A percentile compares a stretch with the other conserved stretches of the same genome.
phyloP scores from a whole-genome alignment of 2,329 filamentous ascomycete species.

The Dactylellina parvicollis region DNA sequence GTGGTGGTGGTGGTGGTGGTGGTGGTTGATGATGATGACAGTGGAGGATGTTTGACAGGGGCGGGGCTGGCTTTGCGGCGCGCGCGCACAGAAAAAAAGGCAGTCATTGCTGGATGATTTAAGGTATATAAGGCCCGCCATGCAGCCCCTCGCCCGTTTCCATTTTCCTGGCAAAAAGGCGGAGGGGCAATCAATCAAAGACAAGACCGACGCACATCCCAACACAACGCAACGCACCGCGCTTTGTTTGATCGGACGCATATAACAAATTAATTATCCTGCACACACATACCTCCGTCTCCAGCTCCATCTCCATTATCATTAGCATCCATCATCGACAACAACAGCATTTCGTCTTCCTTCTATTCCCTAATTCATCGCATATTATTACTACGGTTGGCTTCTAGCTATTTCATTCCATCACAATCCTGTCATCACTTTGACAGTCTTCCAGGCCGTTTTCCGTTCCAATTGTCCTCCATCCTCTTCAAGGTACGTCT shows the following conservation, averaged over 20 bases:
- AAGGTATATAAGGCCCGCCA: constrained; percentile 54
- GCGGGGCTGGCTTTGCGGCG: constrained; percentile 27
- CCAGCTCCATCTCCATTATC: too few species aligned
- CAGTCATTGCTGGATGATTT: constrained; percentile 22
- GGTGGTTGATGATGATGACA: not conserved
- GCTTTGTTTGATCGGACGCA: not conserved
- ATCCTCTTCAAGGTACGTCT: too few species aligned
- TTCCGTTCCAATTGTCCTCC: too few species aligned
- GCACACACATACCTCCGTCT: too few species aligned
- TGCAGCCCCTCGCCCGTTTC: constrained; percentile 52
- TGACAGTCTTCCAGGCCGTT: too few species aligned
- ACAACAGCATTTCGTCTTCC: too few species aligned
- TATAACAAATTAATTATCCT: not conserved
- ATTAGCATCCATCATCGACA: too few species aligned
- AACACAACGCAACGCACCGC: constrained; percentile 1
- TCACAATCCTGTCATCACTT: too few species aligned
- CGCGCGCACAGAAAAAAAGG: constrained; percentile 8
- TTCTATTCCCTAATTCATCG: too few species aligned
- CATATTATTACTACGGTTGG: too few species aligned
- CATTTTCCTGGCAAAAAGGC: constrained; percentile 9
- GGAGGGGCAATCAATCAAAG: not conserved
- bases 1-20: not conserved
- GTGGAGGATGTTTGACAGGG: constrained; percentile 36
- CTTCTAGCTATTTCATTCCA: too few species aligned
- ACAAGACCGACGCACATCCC: not conserved